Percentiles rank a stretch among this genome's conserved stretches.
Conservation (phyloP, 371 early-diverging fungal genomes). For the Zychaea mexicana region DNA sequence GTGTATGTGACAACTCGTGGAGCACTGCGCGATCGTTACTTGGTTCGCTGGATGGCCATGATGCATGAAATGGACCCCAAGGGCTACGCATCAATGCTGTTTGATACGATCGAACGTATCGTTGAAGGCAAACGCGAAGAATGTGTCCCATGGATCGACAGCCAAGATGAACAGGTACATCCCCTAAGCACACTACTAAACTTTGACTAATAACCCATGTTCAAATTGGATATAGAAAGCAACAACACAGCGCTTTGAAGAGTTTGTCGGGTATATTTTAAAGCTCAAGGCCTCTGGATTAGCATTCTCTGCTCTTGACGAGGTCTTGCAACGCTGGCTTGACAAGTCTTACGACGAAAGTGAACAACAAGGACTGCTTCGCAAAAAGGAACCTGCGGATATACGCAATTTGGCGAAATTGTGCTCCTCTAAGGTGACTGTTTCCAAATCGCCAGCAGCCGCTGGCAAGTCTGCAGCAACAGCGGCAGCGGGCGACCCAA, state of each 20-base stretch:
- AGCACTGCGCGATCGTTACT: conserved; percentile 42
- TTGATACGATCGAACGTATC: conserved; percentile 34
- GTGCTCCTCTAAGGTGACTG: conserved; percentile 19
- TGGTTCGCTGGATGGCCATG: conserved; percentile 38
- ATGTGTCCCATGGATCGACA: conserved; percentile 26
- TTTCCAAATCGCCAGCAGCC: not conserved
- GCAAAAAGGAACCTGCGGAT: conserved; percentile 34
- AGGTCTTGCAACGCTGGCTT: conserved; percentile 45
- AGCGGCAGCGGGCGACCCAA: conserved; percentile 5
- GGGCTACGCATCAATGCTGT: conserved; percentile 32
- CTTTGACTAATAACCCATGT: not conserved
- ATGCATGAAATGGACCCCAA: conserved; percentile 41
- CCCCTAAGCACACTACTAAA: too few species aligned
- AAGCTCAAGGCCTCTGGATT: conserved; percentile 45
- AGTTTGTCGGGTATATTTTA: conserved; percentile 37
- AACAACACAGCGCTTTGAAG: conserved; percentile 38
- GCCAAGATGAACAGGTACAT: conserved; percentile 34
- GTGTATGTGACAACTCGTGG: conserved; percentile 47
- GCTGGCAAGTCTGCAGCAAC: not conserved
- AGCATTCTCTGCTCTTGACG: conserved; percentile 41
- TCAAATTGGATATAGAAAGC: conserved; percentile 29
- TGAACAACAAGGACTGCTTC: conserved; percentile 26
- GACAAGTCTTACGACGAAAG: conserved; percentile 36
- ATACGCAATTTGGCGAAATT: conserved; percentile 34
- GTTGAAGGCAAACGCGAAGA: conserved; percentile 36